Percentiles rank a stretch among this genome's conserved stretches.
Conservation (phyloP, 2,329 filamentous ascomycete genomes). For the Cladorrhinum sp. region DNA sequence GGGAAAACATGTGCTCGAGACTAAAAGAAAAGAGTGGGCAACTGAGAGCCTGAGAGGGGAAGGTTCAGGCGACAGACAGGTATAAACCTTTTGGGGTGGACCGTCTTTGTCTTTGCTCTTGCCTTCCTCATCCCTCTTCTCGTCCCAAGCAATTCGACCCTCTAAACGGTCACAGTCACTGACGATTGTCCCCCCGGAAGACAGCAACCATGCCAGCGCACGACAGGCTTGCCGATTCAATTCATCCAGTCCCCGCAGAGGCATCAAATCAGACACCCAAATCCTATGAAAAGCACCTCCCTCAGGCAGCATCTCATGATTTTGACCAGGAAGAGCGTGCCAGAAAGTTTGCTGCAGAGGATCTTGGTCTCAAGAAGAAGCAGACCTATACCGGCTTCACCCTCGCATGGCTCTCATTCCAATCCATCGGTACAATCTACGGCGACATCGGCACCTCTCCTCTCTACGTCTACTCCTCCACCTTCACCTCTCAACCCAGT, state of each 20-base stretch:
- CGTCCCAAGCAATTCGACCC: background rate
- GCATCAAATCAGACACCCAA: background rate
- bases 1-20: background rate
- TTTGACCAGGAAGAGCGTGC: background rate
- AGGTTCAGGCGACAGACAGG: too few relatives aligned
- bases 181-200: background rate
- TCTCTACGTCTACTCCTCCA: conserved; percentile 68
- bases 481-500: conserved; percentile 54
- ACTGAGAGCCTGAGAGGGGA: background rate
- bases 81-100: background rate
- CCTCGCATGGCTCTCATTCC: conserved; percentile 53
- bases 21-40: background rate
- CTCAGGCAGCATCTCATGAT: background rate
- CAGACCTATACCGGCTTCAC: conserved; percentile 27
- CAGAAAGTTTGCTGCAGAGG: background rate
- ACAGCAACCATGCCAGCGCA: background rate
- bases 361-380: background rate
- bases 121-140: background rate
- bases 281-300: background rate
- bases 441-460: conserved; percentile 63
- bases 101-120: background rate
- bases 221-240: background rate
- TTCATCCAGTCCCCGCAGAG: background rate
- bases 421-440: conserved; percentile 65
- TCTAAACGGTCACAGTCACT: background rate